Percentiles rank a stretch among this genome's conserved stretches.
These are phyloP conservation scores for Solanum verrucosum DNA, from an alignment of 257 asterid species.

Conservation along the genomic window DNA sequence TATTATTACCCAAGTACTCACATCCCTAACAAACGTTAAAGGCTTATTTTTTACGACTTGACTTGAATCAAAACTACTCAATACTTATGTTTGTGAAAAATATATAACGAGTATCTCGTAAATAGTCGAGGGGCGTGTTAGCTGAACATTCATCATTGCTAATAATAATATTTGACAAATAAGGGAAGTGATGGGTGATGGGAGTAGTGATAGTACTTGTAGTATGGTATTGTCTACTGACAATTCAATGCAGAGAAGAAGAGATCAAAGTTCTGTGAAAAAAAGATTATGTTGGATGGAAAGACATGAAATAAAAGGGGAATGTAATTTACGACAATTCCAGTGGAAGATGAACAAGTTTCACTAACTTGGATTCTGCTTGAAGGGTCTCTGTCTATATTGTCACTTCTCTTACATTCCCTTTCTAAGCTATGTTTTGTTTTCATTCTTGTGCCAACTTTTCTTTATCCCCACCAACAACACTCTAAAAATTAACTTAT, in stretches of 20 bases:
- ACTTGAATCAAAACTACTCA: too few relatives aligned
- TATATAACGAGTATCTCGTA: neutral
- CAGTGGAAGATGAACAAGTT: slow-evolving; percentile 13
- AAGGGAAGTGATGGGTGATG: neutral
- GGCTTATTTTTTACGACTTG: neutral
- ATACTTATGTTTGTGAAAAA: neutral
- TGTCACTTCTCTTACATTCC: slow-evolving; percentile 20
- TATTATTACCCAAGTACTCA: neutral
- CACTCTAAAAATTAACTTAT: neutral
- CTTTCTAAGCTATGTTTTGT: slow-evolving; percentile 8
- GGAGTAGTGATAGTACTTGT: neutral
- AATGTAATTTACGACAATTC: slow-evolving; percentile 27
- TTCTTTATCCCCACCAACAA: neutral
- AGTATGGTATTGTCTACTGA: slow-evolving; percentile 2
- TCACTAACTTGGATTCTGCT: slow-evolving; percentile 31
- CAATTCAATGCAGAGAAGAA: slow-evolving; percentile 1
- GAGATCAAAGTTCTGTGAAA: neutral
- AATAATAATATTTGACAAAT: neutral
- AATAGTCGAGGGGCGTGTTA: neutral
- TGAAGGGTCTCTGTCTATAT: slow-evolving; percentile 19
- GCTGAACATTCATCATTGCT: neutral
- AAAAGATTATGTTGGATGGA: slow-evolving; percentile 10
- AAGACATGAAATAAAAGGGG: slow-evolving; percentile 7
- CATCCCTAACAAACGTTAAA: neutral
- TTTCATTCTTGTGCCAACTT: slow-evolving; percentile 15